Evolutionary conservation across 2,329 filamentous ascomycete species (phyloP).

Genomic region (Cercospora janseana): DNA sequence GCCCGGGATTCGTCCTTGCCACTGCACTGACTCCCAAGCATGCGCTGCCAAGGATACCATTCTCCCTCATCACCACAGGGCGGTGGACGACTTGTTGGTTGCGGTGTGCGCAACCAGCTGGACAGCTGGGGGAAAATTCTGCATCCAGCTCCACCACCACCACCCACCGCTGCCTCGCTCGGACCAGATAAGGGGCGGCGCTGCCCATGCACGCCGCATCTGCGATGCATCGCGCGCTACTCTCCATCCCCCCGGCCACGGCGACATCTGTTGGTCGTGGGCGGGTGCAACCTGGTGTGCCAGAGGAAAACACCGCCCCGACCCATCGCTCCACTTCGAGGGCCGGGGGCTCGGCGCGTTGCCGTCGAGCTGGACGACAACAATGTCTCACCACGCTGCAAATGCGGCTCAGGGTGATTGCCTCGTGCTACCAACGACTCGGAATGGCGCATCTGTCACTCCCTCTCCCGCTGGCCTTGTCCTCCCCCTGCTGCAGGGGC

Average conservation of each 20-base stretch:
- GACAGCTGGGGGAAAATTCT: conserved; percentile 18
- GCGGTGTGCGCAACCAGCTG: conserved; percentile 14
- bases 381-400: conserved; percentile 11
- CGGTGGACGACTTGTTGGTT: conserved; percentile 13
- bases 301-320: conserved; percentile 1
- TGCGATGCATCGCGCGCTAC: neutral
- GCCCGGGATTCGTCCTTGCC: conserved; percentile 13
- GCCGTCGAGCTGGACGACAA: conserved; percentile 6
- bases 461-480: neutral
- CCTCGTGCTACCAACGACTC: conserved; percentile 12
- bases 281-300: conserved; percentile 11
- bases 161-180: neutral
- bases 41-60: conserved; percentile 21
- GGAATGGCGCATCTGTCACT: conserved; percentile 17
- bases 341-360: conserved; percentile 9
- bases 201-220: neutral
- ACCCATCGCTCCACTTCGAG: neutral
- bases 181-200: neutral
- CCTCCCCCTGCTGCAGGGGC: conserved; percentile 13
- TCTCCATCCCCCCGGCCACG: neutral
- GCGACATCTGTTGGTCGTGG: conserved; percentile 5
- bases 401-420: conserved; percentile 13
- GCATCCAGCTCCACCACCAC: conserved; percentile 1
- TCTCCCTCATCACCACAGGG: conserved; percentile 10
- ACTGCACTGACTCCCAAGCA: conserved; percentile 16